A percentile compares a stretch with the other conserved stretches of the same genome.
These are phyloP conservation scores for Candida piceae DNA, from an alignment of 805 yeast species.

Conservation along the genomic window DNA sequence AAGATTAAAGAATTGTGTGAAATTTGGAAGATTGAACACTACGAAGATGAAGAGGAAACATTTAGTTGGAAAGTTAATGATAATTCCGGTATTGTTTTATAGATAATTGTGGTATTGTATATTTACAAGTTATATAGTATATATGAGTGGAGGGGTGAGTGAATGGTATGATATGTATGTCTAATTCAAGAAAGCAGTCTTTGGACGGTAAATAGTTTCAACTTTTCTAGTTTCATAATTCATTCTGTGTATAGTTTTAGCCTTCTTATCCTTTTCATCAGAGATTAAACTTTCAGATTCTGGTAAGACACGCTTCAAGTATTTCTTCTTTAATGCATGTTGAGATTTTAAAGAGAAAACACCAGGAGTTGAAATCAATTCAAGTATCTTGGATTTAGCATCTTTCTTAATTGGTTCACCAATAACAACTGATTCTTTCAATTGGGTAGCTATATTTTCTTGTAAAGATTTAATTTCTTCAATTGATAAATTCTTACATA, in stretches of 20 bases:
- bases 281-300: constrained; percentile 34
- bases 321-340: constrained; percentile 38
- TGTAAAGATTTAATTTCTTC: constrained; percentile 29
- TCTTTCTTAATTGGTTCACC: constrained; percentile 30
- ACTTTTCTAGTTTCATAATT: constrained; percentile 50
- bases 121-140: constrained; percentile 6
- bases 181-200: constrained; percentile 32
- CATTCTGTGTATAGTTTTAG: constrained; percentile 51
- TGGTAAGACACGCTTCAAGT: constrained; percentile 53
- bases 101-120: too few species aligned
- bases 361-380: constrained; percentile 37
- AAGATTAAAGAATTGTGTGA: constrained; percentile 40
- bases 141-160: too few species aligned
- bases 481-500: constrained; percentile 35
- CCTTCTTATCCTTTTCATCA: constrained; percentile 39
- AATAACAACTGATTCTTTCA: constrained; percentile 15
- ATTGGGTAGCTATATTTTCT: constrained; percentile 11
- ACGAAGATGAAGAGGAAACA: constrained; percentile 36
- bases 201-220: constrained; percentile 50
- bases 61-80: constrained; percentile 41
- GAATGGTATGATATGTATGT: too few species aligned
- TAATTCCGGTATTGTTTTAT: constrained; percentile 16
- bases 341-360: constrained; percentile 36
- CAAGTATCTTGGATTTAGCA: constrained; percentile 36
- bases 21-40: constrained; percentile 48